Evolutionary conservation across 2,329 filamentous ascomycete genomes (phyloP).

Genomic region (Fusarium beomiforme): DNA sequence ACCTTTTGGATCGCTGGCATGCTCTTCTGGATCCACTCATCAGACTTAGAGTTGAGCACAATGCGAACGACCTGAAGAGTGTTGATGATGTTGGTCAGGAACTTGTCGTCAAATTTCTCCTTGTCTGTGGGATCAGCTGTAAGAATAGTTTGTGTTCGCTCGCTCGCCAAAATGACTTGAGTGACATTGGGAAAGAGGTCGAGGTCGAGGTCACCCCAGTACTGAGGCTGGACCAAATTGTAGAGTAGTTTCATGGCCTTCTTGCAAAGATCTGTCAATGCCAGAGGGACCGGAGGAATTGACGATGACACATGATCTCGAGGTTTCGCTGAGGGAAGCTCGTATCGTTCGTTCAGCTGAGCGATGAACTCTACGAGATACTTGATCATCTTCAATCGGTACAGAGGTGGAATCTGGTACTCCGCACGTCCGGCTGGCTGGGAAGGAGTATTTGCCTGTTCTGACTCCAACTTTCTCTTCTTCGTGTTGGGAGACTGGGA

Average conservation of each 20-base stretch:
- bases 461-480: conserved; percentile 82
- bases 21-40: conserved; percentile 89
- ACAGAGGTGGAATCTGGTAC: conserved; percentile 72
- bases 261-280: conserved; percentile 81
- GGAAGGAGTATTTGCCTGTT: conserved; percentile 63
- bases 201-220: conserved; percentile 92
- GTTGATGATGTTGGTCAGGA: conserved; percentile 89
- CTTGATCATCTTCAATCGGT: conserved; percentile 86
- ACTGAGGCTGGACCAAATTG: conserved; percentile 84
- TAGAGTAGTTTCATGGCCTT: conserved; percentile 84
- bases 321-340: conserved; percentile 75
- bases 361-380: conserved; percentile 97
- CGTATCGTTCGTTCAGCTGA: conserved; percentile 85
- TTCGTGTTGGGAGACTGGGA: conserved; percentile 77
- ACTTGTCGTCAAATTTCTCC: conserved; percentile 83
- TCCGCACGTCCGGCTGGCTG: conserved; percentile 66
- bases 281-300: conserved; percentile 58
- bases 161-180: conserved; percentile 83
- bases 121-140: conserved; percentile 69
- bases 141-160: conserved; percentile 74
- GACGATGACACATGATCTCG: conserved; percentile 61
- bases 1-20: conserved; percentile 84
- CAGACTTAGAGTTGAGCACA: conserved; percentile 84
- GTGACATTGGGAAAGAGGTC: conserved; percentile 92
- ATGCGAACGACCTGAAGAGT: conserved; percentile 92